These are phyloP conservation scores for Saccharomycopsis javanensis DNA, from an alignment of 805 yeast genomes.

Conservation along the genomic window DNA sequence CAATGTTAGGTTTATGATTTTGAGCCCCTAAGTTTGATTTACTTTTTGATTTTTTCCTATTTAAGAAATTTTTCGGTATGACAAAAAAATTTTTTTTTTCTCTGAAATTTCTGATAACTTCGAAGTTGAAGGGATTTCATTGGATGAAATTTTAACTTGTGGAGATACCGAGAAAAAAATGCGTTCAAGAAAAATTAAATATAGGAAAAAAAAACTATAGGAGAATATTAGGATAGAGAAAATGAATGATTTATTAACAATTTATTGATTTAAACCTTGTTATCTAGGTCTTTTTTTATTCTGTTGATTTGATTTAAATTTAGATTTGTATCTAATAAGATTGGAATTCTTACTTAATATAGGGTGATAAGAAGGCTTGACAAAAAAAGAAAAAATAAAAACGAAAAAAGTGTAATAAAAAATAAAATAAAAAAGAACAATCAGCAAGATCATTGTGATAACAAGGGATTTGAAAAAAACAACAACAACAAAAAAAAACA, in stretches of 20 bases:
- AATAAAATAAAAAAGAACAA: background rate
- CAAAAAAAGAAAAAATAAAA: background rate
- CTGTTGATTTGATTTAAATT: background rate
- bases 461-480: background rate
- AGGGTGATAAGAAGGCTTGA: background rate
- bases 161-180: background rate
- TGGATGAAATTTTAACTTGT: slow-evolving; percentile 1
- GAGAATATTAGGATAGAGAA: background rate
- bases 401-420: background rate
- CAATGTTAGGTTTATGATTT: too few species aligned
- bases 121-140: slow-evolving; percentile 1
- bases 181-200: background rate
- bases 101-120: background rate
- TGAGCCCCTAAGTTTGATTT: background rate
- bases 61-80: background rate
- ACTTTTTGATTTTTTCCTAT: background rate
- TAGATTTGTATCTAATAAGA: too few species aligned
- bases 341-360: background rate
- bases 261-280: background rate
- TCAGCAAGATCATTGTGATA: background rate
- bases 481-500: background rate
- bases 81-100: background rate
- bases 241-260: background rate
- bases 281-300: too few species aligned
- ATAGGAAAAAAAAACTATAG: background rate